phyloP scores from a whole-genome alignment of 2,329 filamentous ascomycete species.

The Xylaria sp. region DNA sequence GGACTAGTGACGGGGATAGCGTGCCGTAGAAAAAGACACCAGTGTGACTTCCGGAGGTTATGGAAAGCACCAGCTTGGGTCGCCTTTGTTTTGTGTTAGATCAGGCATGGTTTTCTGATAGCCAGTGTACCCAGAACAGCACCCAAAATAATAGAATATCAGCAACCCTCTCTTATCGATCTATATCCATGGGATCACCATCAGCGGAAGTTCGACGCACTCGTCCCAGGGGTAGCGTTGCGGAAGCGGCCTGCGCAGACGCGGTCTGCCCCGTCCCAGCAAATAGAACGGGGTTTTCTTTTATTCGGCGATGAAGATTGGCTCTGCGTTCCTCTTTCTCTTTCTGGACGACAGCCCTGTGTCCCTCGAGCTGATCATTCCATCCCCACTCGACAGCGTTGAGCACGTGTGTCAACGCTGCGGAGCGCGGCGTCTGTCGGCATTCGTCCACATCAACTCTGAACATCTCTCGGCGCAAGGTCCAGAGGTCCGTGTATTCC shows the following conservation, averaged over 20 bases:
- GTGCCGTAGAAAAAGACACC: not conserved
- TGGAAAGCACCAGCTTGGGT: constrained; percentile 1
- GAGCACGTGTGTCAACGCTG: constrained; percentile 37
- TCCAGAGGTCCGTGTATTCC: constrained; percentile 28
- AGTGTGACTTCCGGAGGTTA: not conserved
- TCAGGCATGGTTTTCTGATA: not conserved
- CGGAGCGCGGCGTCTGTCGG: constrained; percentile 40
- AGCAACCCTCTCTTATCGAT: constrained; percentile 2
- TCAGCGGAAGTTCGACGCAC: not conserved
- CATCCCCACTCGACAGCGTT: constrained; percentile 40
- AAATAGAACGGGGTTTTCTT: constrained; percentile 9
- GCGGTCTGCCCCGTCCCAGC: constrained; percentile 11
- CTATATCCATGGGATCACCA: constrained; percentile 35
- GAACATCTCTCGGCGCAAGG: constrained; percentile 34
- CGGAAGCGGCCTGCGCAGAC: not conserved
- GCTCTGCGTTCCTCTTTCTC: constrained; percentile 39
- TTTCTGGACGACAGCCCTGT: constrained; percentile 36
- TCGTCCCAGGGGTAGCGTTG: not conserved
- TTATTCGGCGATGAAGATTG: constrained; percentile 34
- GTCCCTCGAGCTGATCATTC: constrained; percentile 39
- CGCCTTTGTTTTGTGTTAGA: not conserved
- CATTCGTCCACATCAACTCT: constrained; percentile 21
- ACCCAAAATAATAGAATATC: not conserved
- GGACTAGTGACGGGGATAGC: not conserved
- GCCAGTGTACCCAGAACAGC: not conserved